Evolutionary conservation across 2,329 filamentous ascomycete species (phyloP).

Genomic region (Pleurostoma richardsiae): DNA sequence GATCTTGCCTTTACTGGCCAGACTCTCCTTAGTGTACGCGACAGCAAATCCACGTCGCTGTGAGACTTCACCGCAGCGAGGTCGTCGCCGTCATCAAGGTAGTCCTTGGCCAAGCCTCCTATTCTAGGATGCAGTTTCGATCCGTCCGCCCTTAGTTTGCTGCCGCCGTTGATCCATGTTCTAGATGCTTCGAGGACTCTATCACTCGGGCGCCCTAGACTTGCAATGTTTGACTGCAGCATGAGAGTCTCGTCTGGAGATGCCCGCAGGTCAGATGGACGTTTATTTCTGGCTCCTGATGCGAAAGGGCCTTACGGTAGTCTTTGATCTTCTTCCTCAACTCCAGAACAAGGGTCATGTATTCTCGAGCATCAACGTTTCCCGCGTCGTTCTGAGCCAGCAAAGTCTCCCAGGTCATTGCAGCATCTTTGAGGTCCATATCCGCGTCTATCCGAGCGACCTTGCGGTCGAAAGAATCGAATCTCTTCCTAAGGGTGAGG

Average conservation of each 20-base stretch:
- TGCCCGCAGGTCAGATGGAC: not conserved
- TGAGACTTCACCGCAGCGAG: not conserved
- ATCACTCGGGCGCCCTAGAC: not conserved
- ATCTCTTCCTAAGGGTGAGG: not conserved
- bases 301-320: not conserved
- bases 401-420: constrained; percentile 1
- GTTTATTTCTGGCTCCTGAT: not conserved
- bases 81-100: not conserved
- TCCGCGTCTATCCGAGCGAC: not conserved
- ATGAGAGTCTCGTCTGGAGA: not conserved
- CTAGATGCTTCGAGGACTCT: not conserved
- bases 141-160: too few species aligned
- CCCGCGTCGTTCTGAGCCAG: not conserved
- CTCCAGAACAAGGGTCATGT: not conserved
- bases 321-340: not conserved
- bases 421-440: constrained; percentile 10
- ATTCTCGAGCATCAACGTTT: not conserved
- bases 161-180: not conserved
- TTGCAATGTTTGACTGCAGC: not conserved
- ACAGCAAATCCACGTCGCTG: not conserved
- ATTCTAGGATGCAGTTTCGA: not conserved
- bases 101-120: not conserved
- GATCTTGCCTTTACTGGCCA: not conserved
- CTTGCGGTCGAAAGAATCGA: constrained; percentile 1
- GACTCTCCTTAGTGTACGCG: not conserved